These are phyloP conservation scores for Rhododendron ovatum DNA, from an alignment of 148 eudicot genomes.

Conservation along the genomic window DNA sequence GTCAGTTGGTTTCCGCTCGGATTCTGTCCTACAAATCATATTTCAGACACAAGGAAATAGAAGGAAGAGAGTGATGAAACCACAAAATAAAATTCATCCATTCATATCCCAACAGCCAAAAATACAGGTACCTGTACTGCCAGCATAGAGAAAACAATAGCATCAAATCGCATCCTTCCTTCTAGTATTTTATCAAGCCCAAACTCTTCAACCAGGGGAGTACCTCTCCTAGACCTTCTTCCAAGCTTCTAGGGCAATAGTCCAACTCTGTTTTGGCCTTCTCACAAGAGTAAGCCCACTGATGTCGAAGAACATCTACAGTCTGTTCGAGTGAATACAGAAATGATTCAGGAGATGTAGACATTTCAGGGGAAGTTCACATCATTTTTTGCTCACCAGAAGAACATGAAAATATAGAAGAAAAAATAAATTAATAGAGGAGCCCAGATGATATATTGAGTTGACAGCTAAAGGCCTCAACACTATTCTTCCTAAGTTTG, in stretches of 20 bases:
- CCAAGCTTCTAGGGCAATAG: conserved; percentile 78
- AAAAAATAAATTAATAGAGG: neutral
- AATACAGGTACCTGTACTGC: neutral
- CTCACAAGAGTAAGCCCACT: conserved; percentile 83
- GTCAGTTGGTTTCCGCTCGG: neutral
- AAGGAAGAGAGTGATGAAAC: neutral
- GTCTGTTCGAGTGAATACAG: conserved; percentile 30
- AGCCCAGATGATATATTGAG: neutral
- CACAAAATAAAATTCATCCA: neutral
- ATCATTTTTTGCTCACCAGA: neutral
- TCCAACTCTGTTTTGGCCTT: conserved; percentile 69
- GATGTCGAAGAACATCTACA: conserved; percentile 55
- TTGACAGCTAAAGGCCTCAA: neutral
- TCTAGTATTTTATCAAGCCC: conserved; percentile 59
- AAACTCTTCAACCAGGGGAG: conserved; percentile 74
- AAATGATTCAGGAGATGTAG: neutral
- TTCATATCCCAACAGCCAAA: neutral
- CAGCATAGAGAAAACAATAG: neutral
- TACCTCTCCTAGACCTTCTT: conserved; percentile 72
- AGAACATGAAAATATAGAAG: neutral
- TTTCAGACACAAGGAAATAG: neutral
- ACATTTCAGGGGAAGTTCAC: neutral
- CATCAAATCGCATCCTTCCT: neutral
- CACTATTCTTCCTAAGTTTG: neutral
- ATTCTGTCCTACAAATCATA: neutral